A percentile compares a stretch with the other conserved stretches of the same genome.
These are phyloP conservation scores for Fragaria vesca DNA, from an alignment of 306 rosid species.

Conservation along the genomic window DNA sequence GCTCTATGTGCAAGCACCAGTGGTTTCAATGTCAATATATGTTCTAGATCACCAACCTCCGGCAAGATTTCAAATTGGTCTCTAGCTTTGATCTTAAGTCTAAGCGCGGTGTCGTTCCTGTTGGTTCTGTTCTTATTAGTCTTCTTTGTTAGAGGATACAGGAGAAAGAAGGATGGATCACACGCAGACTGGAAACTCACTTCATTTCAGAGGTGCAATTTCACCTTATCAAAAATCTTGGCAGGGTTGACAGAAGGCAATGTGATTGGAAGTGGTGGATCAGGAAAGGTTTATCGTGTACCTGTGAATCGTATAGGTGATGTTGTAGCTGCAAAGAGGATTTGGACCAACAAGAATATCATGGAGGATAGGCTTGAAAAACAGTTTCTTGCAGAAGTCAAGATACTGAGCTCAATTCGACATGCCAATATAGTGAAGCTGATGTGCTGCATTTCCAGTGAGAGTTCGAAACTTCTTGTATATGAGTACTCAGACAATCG, in stretches of 20 bases:
- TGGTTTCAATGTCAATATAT: slow-evolving; percentile 30
- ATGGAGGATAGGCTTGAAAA: slow-evolving; percentile 59
- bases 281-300: slow-evolving; percentile 72
- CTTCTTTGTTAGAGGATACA: slow-evolving; percentile 26
- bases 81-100: slow-evolving; percentile 46
- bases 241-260: slow-evolving; percentile 42
- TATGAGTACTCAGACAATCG: slow-evolving; percentile 62
- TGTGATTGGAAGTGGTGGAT: slow-evolving; percentile 72
- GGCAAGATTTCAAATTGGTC: slow-evolving; percentile 42
- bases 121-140: slow-evolving; percentile 20
- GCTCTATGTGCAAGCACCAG: slow-evolving; percentile 53
- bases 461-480: slow-evolving; percentile 65
- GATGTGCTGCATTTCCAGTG: slow-evolving; percentile 56
- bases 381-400: slow-evolving; percentile 69
- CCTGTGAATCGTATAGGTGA: slow-evolving; percentile 25
- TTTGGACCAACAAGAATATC: slow-evolving; percentile 47
- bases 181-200: slow-evolving; percentile 59
- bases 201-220: slow-evolving; percentile 61
- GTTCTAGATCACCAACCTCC: slow-evolving; percentile 27
- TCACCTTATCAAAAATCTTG: slow-evolving; percentile 53
- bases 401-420: slow-evolving; percentile 61
- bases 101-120: slow-evolving; percentile 17
- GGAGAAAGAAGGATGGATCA: slow-evolving; percentile 31
- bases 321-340: slow-evolving; percentile 61
- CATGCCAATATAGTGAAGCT: slow-evolving; percentile 81